Evolutionary conservation across 1,284 basidiomycete genomes (phyloP), one percentile per base, ranked within the genome.

Genomic region (Vanrija sp.): DNA sequence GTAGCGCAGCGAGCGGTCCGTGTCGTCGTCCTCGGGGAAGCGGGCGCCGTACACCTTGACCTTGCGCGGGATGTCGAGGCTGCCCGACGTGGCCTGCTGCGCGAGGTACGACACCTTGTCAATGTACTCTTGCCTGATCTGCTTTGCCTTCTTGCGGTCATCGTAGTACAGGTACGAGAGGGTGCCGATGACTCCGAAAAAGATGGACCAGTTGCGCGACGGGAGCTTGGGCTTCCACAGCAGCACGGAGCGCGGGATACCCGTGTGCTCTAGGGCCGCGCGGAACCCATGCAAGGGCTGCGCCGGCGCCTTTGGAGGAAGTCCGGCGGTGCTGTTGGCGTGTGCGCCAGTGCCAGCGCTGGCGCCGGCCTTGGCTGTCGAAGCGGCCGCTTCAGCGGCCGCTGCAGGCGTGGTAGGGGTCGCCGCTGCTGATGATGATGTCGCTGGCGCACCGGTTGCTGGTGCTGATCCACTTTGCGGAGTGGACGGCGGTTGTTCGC

Each of bases 21-120:
- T 84, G 69, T 98, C 93, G 67, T 95, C 91, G 73, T 98, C 96
- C 45, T 89, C 93, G 1, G 94, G 92, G 84, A 92, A 95, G 71
- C 88, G 89, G 37, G 84, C 84, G 25, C 86, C 89, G 67, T 90
- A 92, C 19, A 98, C 91, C 2, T 81, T 85, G 53, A 97, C 85
- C 71, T 86, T 90, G 42, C 94, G 83, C 6, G 89, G 84, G 55
- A 81, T 78, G 24, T 86, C 90, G 62, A 85, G 75, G 24, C 84
- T 83, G 7, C 65, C 65, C 51, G 80, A 79, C 50, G 89, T 76
- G 1, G 84, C 81, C 59, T 85, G 81, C 56, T 89, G 83, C 3
- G 87, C 81, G 19, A 92, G 78, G 61, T 86, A 81, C 68, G 84
- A 82, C 57, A 98, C 94, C 54, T 83, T 84, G 63, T 86, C 85